Evolutionary conservation across 192 early-diverging fungal genomes (phyloP).

Genomic region (Chytriomyces hyalinus): DNA sequence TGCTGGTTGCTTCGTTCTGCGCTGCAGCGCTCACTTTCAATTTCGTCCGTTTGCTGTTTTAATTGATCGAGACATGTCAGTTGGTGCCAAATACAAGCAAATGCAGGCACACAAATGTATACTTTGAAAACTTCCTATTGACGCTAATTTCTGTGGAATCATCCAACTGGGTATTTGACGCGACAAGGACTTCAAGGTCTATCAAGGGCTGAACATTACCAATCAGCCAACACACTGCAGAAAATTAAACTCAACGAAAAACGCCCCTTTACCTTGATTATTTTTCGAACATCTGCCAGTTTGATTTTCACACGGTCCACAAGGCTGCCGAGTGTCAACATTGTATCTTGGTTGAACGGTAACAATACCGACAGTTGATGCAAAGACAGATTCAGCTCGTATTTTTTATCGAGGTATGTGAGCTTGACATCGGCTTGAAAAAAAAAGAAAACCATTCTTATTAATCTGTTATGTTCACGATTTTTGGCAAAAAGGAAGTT

Average conservation of each 20-base stretch:
- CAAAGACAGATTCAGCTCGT: slow-evolving; percentile 77
- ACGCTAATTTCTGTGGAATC: slow-evolving; percentile 40
- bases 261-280: slow-evolving; percentile 56
- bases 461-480: not conserved
- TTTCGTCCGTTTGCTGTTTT: slow-evolving; percentile 76
- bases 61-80: not conserved
- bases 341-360: slow-evolving; percentile 64
- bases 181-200: slow-evolving; percentile 57
- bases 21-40: slow-evolving; percentile 70
- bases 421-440: slow-evolving; percentile 61
- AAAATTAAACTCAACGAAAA: not conserved
- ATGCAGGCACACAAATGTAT: slow-evolving; percentile 19
- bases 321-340: slow-evolving; percentile 60
- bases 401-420: slow-evolving; percentile 72
- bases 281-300: slow-evolving; percentile 58
- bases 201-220: slow-evolving; percentile 52
- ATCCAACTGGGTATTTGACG: slow-evolving; percentile 17
- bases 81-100: not conserved
- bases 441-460: not conserved
- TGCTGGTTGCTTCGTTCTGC: slow-evolving; percentile 59
- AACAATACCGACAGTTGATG: slow-evolving; percentile 73
- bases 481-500: not conserved
- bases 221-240: not conserved
- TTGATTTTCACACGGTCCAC: slow-evolving; percentile 58
- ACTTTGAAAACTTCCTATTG: slow-evolving; percentile 65